These are phyloP conservation scores for Esteya vermicola DNA, from an alignment of 2,329 filamentous ascomycete genomes.

Conservation along the genomic window DNA sequence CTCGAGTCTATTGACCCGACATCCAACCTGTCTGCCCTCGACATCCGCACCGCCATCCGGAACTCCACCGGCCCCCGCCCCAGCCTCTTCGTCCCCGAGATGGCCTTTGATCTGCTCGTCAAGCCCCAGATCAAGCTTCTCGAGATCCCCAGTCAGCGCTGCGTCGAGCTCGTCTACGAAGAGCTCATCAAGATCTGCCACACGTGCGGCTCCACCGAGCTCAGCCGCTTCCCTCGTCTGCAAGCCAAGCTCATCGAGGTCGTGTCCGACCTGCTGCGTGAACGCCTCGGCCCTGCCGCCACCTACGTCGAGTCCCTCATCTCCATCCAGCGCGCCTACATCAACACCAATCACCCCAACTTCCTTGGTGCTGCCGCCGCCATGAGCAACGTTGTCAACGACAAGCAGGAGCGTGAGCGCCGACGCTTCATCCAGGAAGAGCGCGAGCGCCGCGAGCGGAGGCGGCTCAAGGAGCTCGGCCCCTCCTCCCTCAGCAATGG, in stretches of 20 bases:
- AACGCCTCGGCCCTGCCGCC: constrained; percentile 79
- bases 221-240: constrained; percentile 79
- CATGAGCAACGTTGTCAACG: constrained; percentile 92
- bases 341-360: constrained; percentile 98
- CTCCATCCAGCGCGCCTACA: constrained; percentile 93
- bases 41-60: constrained; percentile 92
- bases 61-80: constrained; percentile 95
- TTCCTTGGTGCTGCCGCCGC: constrained; percentile 93
- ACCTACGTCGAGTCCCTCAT: constrained; percentile 92
- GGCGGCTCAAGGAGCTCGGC: constrained; percentile 70
- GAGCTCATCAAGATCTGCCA: constrained; percentile 99
- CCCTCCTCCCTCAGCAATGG: constrained; percentile 51
- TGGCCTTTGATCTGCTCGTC: constrained; percentile 93
- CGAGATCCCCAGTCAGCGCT: constrained; percentile 87
- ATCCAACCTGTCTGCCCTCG: constrained; percentile 81
- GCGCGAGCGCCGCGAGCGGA: constrained; percentile 69
- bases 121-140: constrained; percentile 98
- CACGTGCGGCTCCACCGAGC: constrained; percentile 89
- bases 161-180: constrained; percentile 95
- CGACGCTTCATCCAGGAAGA: constrained; percentile 70
- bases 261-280: constrained; percentile 85
- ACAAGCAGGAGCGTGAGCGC: constrained; percentile 87
- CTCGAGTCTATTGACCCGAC: constrained; percentile 94
- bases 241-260: constrained; percentile 97
- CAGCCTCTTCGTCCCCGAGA: constrained; percentile 91